A percentile compares a stretch with the other conserved stretches of the same genome.
phyloP scores from a whole-genome alignment of 2,329 filamentous ascomycete genomes.

The Ascochyta viciae-villosae region DNA sequence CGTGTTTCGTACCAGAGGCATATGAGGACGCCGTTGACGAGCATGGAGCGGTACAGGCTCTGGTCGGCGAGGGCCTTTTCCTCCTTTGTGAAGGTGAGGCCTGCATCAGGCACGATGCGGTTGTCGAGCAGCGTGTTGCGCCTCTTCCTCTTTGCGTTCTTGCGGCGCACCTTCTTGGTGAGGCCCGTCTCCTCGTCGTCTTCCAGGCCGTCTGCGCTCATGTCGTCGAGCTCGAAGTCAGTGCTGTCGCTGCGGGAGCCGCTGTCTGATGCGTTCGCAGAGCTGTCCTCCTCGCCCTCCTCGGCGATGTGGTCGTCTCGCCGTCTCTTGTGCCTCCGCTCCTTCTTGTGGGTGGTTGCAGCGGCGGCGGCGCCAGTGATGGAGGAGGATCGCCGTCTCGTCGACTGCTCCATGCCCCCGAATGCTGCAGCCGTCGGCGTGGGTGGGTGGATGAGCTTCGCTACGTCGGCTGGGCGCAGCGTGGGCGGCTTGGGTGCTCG shows the following conservation, averaged over 20 bases:
- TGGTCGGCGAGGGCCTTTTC: constrained; percentile 80
- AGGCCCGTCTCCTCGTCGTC: constrained; percentile 92
- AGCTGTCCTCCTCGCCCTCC: constrained; percentile 39
- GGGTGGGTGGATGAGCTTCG: constrained; percentile 41
- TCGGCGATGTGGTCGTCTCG: constrained; percentile 45
- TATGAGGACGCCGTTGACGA: constrained; percentile 83
- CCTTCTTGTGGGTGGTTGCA: constrained; percentile 28
- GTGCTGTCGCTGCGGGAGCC: constrained; percentile 49
- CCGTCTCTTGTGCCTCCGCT: constrained; percentile 35
- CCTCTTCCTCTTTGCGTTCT: constrained; percentile 70
- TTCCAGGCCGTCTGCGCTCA: constrained; percentile 72
- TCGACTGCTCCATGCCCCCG: constrained; percentile 19
- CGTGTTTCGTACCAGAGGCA: constrained; percentile 70
- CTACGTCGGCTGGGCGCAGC: constrained; percentile 23
- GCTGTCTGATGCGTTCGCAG: constrained; percentile 40
- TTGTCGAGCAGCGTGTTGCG: constrained; percentile 77
- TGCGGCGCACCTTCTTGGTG: constrained; percentile 73
- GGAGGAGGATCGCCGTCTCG: constrained; percentile 46
- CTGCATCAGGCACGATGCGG: constrained; percentile 60
- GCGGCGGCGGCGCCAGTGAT: constrained; percentile 39
- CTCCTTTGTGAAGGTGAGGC: constrained; percentile 65
- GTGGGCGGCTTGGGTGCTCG: constrained; percentile 14
- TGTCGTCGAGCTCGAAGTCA: constrained; percentile 64
- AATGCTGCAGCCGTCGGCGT: constrained; percentile 33
- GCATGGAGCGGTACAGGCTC: constrained; percentile 71